Evolutionary conservation across 176 grass and related monocot genomes (phyloP).

Genomic region (Themeda triandra): DNA sequence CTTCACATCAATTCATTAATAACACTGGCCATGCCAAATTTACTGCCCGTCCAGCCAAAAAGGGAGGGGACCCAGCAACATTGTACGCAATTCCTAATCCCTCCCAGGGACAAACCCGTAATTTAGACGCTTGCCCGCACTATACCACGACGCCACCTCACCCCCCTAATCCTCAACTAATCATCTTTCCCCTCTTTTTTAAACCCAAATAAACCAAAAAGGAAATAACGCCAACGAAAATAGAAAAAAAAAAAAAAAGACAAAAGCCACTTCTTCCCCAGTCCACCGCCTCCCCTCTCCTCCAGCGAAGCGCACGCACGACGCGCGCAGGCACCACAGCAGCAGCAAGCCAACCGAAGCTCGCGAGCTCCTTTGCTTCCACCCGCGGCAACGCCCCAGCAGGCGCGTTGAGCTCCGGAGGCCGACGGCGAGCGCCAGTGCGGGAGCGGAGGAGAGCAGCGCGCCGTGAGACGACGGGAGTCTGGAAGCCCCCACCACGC

Average conservation of each 20-base stretch:
- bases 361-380: slow-evolving; percentile 44
- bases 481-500: background rate
- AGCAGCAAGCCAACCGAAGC: slow-evolving; percentile 16
- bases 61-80: background rate
- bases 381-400: slow-evolving; percentile 43
- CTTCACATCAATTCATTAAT: background rate
- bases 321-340: slow-evolving; percentile 18
- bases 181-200: background rate
- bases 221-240: background rate
- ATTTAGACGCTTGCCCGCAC: background rate
- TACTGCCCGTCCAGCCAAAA: background rate
- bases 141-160: slow-evolving; percentile 10
- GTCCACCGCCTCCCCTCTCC: slow-evolving; percentile 16
- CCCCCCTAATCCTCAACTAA: slow-evolving; percentile 16
- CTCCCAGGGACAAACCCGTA: background rate
- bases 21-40: background rate
- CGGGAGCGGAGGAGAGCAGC: background rate
- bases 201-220: slow-evolving; percentile 27
- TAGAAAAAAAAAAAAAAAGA: background rate
- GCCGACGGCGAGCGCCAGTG: background rate
- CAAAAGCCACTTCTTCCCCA: slow-evolving; percentile 35
- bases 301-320: slow-evolving; percentile 34
- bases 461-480: background rate
- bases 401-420: background rate
- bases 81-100: background rate